These are phyloP conservation scores for Kwoniella mangroviensis DNA, from an alignment of 768 basidiomycete species.

Conservation along the genomic window DNA sequence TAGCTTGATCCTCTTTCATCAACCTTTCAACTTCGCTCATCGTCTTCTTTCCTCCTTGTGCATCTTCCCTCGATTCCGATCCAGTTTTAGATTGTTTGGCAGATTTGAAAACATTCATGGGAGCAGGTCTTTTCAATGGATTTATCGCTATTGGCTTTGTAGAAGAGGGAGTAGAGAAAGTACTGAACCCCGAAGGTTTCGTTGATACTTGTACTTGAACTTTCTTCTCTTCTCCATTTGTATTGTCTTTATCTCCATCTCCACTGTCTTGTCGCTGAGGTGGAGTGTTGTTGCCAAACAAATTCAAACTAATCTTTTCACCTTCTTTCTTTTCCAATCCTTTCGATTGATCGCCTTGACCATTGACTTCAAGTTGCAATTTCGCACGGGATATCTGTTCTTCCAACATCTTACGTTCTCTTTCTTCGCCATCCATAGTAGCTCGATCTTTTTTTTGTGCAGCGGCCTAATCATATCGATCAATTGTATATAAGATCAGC, in stretches of 20 bases:
- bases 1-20: constrained; percentile 87
- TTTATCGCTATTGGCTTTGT: constrained; percentile 32
- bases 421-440: constrained; percentile 89
- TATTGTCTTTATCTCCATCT: not conserved
- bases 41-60: constrained; percentile 62
- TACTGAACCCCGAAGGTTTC: constrained; percentile 23
- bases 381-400: constrained; percentile 92
- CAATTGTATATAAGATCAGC: constrained; percentile 3
- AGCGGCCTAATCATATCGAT: constrained; percentile 44
- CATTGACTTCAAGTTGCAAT: constrained; percentile 37
- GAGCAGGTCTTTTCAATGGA: constrained; percentile 52
- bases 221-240: not conserved
- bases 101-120: constrained; percentile 64
- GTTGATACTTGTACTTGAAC: constrained; percentile 2
- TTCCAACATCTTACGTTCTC: constrained; percentile 83
- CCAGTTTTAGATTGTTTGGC: constrained; percentile 53
- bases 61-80: not conserved
- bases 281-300: constrained; percentile 18
- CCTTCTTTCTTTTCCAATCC: constrained; percentile 52
- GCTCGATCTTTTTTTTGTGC: constrained; percentile 82
- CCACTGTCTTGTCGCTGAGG: not conserved
- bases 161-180: constrained; percentile 27
- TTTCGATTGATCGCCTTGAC: constrained; percentile 7
- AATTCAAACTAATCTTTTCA: constrained; percentile 48
- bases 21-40: constrained; percentile 84